A percentile compares a stretch with the other conserved stretches of the same genome.
Evolutionary conservation across 495 filamentous ascomycete genomes (phyloP).

Genomic region (Cercophora scortea): DNA sequence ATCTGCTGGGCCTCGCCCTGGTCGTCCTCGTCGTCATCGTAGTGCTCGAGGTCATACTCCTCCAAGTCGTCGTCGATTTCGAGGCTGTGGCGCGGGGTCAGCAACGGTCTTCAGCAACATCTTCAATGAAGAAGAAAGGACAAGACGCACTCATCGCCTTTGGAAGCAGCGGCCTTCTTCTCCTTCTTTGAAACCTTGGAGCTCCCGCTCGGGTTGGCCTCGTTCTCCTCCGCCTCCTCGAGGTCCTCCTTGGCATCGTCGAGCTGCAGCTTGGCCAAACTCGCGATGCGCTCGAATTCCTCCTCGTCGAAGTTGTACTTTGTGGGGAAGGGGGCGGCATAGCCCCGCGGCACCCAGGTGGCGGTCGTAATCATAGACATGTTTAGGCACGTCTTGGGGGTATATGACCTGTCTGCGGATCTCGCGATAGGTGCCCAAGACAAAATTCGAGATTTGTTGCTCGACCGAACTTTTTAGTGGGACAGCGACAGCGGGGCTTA

Average conservation of each 20-base stretch:
- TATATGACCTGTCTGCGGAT: not conserved
- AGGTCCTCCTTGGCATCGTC: slow-evolving; percentile 88
- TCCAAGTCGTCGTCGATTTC: slow-evolving; percentile 71
- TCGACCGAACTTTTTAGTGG: slow-evolving; percentile 29
- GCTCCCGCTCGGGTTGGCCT: slow-evolving; percentile 8
- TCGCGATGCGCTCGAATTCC: slow-evolving; percentile 84
- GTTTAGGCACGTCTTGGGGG: not conserved
- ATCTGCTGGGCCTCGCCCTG: slow-evolving; percentile 56
- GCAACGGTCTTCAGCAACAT: slow-evolving; percentile 1
- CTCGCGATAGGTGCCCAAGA: not conserved
- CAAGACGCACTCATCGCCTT: not conserved
- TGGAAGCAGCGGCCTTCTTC: not conserved
- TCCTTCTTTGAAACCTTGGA: slow-evolving; percentile 10
- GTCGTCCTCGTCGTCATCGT: slow-evolving; percentile 70
- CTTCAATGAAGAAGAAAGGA: not conserved
- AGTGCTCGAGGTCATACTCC: slow-evolving; percentile 93
- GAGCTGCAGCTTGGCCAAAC: slow-evolving; percentile 80
- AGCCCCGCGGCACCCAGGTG: slow-evolving; percentile 88
- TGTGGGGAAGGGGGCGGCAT: slow-evolving; percentile 82
- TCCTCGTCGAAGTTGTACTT: slow-evolving; percentile 90
- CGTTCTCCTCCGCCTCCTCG: slow-evolving; percentile 48
- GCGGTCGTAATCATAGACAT: slow-evolving; percentile 87
- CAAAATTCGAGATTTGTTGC: slow-evolving; percentile 15
- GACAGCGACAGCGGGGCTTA: slow-evolving; percentile 21
- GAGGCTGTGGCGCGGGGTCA: slow-evolving; percentile 23